Base-by-base conservation (phyloP, 2,329 filamentous ascomycete species). In the Tolypocladium capitatum region DNA sequence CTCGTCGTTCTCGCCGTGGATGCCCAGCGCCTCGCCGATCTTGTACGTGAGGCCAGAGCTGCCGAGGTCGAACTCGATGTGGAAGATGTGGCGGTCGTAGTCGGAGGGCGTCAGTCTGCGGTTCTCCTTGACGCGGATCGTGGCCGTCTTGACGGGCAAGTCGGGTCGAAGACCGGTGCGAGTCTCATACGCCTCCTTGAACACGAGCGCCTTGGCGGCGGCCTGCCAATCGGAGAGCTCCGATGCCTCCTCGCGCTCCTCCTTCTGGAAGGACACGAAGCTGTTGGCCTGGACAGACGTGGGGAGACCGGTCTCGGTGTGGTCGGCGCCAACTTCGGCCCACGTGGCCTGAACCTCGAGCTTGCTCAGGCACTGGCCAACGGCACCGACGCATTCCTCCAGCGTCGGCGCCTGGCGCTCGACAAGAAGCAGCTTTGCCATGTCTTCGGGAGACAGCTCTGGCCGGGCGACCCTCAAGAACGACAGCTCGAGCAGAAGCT, bases 31-130 rank as follows among this genome's bases (percentile, higher is more conserved):
- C 71, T 98, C 92, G 49, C 92, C 92, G 59, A 98, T 97, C 63
- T 94, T 87, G 70, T 98, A 98, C 38, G 80, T 95, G 54, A 98
- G 80, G 35, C 90, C 91, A 32, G 91, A 94, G 59, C 83, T 70
- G 51, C 91, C 91, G 24, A 98, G 80, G 62, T 97, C 92, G 60
- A 98, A 98, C 69, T 98, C 92, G 53, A 98, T 97, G 71, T 98
- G 92, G 83, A 98, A 98, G 68, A 98, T 97, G 75, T 98, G 96
- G 58, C 92, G 88, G 67, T 97, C 90, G 63, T 98, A 98, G 31
- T 82, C 84, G 24, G 68, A 60, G 3, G 92, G 92, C 0, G 92
- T 98, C 48, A 98, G 78, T 53, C 92, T 82, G 52, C 92, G 86
- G 71, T 94, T 96, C 73, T 97, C 92, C 73, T 94, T 88, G 66